Percentiles rank a stretch among this genome's conserved stretches.
phyloP scores from a whole-genome alignment of 1,139 yeast species.

The Kazachstania sp. region DNA sequence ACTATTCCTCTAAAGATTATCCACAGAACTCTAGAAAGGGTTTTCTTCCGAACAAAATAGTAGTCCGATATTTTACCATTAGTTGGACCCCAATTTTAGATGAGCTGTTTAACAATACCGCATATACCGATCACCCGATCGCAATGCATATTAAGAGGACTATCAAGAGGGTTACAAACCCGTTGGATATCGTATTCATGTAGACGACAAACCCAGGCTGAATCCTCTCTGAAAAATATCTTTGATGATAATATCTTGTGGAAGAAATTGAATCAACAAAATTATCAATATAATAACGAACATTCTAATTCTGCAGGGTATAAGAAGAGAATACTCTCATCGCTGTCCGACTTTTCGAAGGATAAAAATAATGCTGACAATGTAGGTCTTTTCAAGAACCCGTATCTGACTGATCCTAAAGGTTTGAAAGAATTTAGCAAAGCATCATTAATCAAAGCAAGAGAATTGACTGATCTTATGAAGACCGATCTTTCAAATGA shows the following conservation, averaged over 20 bases:
- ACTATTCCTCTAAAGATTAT: too few relatives aligned
- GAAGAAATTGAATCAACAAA: constrained; percentile 8
- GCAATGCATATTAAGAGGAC: not conserved
- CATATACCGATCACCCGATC: not conserved
- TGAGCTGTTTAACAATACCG: not conserved
- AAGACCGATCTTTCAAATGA: constrained; percentile 38
- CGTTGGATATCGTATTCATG: not conserved
- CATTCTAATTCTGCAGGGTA: not conserved
- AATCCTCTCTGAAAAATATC: constrained; percentile 7
- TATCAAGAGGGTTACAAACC: not conserved
- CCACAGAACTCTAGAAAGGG: too few relatives aligned
- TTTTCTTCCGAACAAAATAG: too few relatives aligned
- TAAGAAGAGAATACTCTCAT: constrained; percentile 7
- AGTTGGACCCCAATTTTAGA: not conserved
- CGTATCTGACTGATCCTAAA: constrained; percentile 54
- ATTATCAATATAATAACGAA: not conserved
- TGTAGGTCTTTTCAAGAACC: constrained; percentile 66
- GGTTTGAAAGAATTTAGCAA: constrained; percentile 65
- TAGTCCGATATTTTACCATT: not conserved
- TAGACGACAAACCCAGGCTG: not conserved
- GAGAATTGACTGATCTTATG: constrained; percentile 49
- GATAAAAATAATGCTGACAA: not conserved
- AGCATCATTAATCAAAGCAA: constrained; percentile 55
- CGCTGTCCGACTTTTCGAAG: constrained; percentile 1
- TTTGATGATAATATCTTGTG: constrained; percentile 23